Evolutionary conservation across 176 grass and related monocot genomes (phyloP).

Genomic region (barley (Hordeum vulgare)): DNA sequence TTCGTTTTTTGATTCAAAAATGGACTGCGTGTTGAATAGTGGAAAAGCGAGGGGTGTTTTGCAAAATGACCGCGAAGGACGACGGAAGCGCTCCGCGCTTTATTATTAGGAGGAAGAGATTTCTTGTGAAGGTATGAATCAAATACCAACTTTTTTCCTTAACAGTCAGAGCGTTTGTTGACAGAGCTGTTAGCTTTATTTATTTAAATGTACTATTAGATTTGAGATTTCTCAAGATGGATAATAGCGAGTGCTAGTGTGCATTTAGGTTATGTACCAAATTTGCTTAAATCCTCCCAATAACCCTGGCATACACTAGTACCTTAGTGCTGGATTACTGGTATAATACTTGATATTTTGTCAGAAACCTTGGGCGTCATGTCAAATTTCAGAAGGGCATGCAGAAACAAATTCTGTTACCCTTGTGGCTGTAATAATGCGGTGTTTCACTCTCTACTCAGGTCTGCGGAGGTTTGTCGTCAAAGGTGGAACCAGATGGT

Average conservation of each 20-base stretch:
- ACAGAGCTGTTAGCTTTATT: neutral
- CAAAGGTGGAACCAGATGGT: conserved; percentile 74
- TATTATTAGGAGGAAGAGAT: no score
- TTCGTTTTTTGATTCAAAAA: no score
- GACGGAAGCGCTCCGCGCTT: no score
- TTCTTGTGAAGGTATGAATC: neutral
- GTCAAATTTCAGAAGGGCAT: neutral
- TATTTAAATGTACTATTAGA: neutral
- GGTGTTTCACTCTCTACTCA: conserved; percentile 1
- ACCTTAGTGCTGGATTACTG: neutral
- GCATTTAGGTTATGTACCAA: neutral
- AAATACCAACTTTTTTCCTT: neutral
- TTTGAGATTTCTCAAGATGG: neutral
- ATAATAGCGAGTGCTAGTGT: neutral
- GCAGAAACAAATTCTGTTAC: neutral
- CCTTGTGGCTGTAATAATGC: neutral
- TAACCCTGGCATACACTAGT: neutral
- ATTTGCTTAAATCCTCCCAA: neutral
- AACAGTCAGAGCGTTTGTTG: neutral
- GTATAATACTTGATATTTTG: neutral
- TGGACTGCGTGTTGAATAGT: no score
- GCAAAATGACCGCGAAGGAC: no score
- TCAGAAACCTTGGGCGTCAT: neutral
- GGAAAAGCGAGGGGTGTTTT: no score
- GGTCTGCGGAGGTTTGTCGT: conserved; percentile 59